These are phyloP conservation scores for Inga laurina DNA, from an alignment of 306 rosid genomes.

Conservation along the genomic window DNA sequence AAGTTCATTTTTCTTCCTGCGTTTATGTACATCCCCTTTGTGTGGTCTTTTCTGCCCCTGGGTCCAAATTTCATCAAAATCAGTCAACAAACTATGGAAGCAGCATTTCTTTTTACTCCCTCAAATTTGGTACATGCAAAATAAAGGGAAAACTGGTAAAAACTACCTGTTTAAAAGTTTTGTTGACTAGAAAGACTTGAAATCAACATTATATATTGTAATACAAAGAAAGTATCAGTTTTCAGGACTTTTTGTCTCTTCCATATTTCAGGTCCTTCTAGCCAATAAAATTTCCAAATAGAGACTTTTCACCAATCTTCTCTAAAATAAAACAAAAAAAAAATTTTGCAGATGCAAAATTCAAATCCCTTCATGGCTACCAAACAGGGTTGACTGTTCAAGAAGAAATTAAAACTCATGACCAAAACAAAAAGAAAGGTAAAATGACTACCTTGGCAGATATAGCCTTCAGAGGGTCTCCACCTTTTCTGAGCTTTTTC, in stretches of 20 bases:
- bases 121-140: background rate
- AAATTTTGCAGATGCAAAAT: background rate
- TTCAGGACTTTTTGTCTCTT: no score
- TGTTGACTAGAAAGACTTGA: no score
- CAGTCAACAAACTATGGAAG: background rate
- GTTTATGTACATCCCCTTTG: conserved; percentile 37
- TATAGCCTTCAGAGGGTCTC: conserved; percentile 66
- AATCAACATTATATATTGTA: no score
- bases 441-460: conserved; percentile 46
- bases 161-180: no score
- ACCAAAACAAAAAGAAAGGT: background rate
- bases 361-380: background rate
- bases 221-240: no score
- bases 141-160: background rate
- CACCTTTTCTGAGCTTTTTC: conserved; percentile 45
- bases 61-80: conserved; percentile 16
- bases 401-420: background rate
- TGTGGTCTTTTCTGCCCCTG: conserved; percentile 55
- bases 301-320: no score
- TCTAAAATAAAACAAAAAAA: background rate
- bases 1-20: conserved; percentile 39
- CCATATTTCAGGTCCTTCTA: no score
- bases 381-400: background rate
- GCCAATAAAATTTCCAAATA: no score
- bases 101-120: background rate